These are phyloP conservation scores for Acer saccharum DNA, from an alignment of 345 rosid genomes.

Conservation along the genomic window DNA sequence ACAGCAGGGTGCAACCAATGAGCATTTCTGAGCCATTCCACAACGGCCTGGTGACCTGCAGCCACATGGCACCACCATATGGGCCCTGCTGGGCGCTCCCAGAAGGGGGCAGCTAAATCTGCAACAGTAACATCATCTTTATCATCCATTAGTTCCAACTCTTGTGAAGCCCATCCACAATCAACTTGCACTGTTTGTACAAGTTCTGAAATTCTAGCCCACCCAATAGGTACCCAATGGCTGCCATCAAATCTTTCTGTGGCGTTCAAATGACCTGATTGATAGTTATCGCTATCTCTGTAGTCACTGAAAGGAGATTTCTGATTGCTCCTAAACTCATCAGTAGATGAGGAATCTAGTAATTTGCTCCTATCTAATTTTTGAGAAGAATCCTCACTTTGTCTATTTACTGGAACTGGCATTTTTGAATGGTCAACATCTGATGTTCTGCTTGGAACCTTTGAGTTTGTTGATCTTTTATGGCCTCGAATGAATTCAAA, in stretches of 20 bases:
- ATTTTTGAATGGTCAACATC: constrained; percentile 27
- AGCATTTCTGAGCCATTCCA: constrained; percentile 70
- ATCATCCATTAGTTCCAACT: constrained; percentile 47
- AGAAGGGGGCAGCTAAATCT: constrained; percentile 92
- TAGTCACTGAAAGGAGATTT: constrained; percentile 40
- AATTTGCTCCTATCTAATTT: constrained; percentile 27
- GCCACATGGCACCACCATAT: constrained; percentile 94
- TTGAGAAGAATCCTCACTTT: constrained; percentile 29
- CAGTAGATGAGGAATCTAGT: constrained; percentile 25
- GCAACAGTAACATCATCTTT: constrained; percentile 74
- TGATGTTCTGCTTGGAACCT: constrained; percentile 11
- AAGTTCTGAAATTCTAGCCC: constrained; percentile 83
- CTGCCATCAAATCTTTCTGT: constrained; percentile 55
- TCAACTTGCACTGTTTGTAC: constrained; percentile 66
- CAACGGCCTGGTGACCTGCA: constrained; percentile 61
- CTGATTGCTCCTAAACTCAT: constrained; percentile 27
- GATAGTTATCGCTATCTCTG: constrained; percentile 36
- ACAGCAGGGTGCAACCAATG: constrained; percentile 98
- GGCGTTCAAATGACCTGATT: constrained; percentile 32
- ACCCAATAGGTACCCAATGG: constrained; percentile 89
- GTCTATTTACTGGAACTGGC: constrained; percentile 28
- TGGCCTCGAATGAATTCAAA: constrained; percentile 67
- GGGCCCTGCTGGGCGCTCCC: constrained; percentile 92
- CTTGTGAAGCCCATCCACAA: constrained; percentile 60
- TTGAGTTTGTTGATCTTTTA: constrained; percentile 30